Evolutionary conservation across 2,329 filamentous ascomycete genomes (phyloP), one percentile per base, ranked within the genome.

Genomic region (Apiospora malaysiana): DNA sequence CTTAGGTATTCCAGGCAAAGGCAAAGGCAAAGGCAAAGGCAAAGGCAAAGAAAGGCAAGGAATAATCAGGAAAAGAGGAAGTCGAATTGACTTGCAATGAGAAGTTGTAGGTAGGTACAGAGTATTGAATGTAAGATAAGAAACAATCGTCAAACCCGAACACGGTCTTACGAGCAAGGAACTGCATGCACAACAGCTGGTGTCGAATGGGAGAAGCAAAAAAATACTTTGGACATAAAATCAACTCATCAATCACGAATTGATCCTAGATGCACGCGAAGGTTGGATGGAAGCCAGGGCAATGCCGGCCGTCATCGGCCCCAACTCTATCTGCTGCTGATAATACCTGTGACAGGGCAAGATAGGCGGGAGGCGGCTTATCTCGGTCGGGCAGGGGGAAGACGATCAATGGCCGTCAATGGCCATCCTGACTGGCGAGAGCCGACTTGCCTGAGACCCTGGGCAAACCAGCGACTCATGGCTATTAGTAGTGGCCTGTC

Each of bases 301-400:
- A 40, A 40, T 63, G 56, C 56, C 32, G 56, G 56, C 56, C 56
- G 56, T 63, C 56, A 63, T 63, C 56, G 56, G 56, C 56, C 27
- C 56, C 40, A 63, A 63, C 56, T 63, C 56, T 63, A 63, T 40
- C 32, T 37, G 27, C 56, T 40, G 9, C 21, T 63, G 56, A 63
- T 63, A 40, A 32, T 63, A n/a, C 27, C 56, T 40, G 56, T 40
- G 56, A 63, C 27, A 63, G 51, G 32, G 18, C 27, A 63, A 63
- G 32, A 63, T 40, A 63, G 56, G 56, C 56, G 56, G 27, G 42
- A 45, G 42, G 27, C 27, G 32, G 27, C 56, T 63, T 63, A 63
- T 63, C 56, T 63, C 21, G 49, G n/a, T 56, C 25, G 32, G 56
- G 56, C 56, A 63, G 56, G 32, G 56, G 27, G 51, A 59, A 59